These are phyloP conservation scores for Geotrichum klebahnii DNA, from an alignment of 1,139 yeast species.

Conservation along the genomic window DNA sequence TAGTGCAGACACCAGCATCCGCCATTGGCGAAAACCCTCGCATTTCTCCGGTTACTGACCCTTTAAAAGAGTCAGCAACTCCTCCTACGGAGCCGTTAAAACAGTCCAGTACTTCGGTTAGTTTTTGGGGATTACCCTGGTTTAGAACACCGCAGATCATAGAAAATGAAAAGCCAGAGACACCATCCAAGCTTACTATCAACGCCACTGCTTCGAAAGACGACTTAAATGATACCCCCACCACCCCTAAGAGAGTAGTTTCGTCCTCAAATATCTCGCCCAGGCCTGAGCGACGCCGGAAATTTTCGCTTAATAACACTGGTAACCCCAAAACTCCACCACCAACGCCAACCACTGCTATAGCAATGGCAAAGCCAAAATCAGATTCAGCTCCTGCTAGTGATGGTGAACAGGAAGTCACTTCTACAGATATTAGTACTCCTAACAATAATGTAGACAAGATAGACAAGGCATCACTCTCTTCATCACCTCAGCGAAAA, in stretches of 20 bases:
- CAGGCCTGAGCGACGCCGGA: not conserved
- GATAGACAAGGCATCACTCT: not conserved
- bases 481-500: constrained; percentile 19
- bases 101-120: no score
- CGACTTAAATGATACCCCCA: not conserved
- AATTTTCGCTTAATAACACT: not conserved
- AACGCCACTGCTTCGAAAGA: not conserved
- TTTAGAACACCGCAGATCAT: not conserved
- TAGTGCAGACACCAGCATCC: not conserved
- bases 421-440: no score
- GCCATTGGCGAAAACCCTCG: no score
- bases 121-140: not conserved
- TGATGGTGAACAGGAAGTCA: no score
- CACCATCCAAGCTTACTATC: not conserved
- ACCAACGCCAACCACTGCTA: no score
- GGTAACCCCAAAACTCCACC: not conserved
- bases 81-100: no score
- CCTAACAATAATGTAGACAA: no score
- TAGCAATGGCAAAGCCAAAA: no score
- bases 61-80: no score
- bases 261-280: constrained; percentile 1
- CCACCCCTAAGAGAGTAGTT: constrained; percentile 1
- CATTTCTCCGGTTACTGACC: no score
- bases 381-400: no score
- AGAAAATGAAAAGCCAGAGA: not conserved